Evolutionary conservation across 352 stramenopile genomes (phyloP).

Genomic region (Phytophthora litchii): DNA sequence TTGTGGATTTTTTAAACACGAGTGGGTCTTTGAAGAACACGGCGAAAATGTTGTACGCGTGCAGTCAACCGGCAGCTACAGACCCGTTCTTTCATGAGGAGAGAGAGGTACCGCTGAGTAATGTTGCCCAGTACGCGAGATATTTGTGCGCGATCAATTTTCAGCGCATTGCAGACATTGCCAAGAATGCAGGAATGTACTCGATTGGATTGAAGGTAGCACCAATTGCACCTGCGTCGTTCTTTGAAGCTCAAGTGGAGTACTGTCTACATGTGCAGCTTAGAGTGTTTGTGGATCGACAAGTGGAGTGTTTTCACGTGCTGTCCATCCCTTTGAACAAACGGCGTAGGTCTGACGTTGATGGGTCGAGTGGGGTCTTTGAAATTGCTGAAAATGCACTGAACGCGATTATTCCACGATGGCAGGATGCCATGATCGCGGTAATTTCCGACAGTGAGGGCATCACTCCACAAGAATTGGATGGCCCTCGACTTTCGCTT

Average conservation of each 20-base stretch:
- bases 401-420: constrained; percentile 23
- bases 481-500: constrained; percentile 23
- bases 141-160: constrained; percentile 38
- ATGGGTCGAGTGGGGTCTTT: constrained; percentile 22
- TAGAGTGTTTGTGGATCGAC: constrained; percentile 24
- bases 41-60: constrained; percentile 21
- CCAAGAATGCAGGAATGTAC: constrained; percentile 11
- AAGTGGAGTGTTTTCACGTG: constrained; percentile 31
- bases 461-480: constrained; percentile 11
- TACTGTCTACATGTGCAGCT: constrained; percentile 40
- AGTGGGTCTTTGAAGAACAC: constrained; percentile 25
- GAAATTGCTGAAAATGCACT: constrained; percentile 31
- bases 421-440: constrained; percentile 25
- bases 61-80: background rate
- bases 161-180: constrained; percentile 27
- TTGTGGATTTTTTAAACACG: constrained; percentile 30
- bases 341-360: constrained; percentile 21
- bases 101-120: background rate
- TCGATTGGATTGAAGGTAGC: constrained; percentile 30
- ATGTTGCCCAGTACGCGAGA: constrained; percentile 29
- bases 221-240: constrained; percentile 18
- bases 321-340: constrained; percentile 35
- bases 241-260: constrained; percentile 30
- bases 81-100: constrained; percentile 21
- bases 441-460: constrained; percentile 28